Conservation (phyloP, 352 stramenopile genomes). For the Pythium sukuiense region DNA sequence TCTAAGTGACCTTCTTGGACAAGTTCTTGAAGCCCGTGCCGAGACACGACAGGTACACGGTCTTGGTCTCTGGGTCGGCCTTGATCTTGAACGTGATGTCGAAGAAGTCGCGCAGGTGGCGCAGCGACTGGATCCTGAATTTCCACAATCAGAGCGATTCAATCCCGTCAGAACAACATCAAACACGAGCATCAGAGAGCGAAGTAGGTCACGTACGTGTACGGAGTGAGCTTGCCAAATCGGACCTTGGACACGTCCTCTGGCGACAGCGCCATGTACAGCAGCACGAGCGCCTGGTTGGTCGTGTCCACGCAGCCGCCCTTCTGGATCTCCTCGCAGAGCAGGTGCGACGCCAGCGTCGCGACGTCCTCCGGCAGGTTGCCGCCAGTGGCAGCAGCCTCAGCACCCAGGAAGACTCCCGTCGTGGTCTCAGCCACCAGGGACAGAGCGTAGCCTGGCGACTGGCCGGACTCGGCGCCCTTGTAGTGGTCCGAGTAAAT, state of each 20-base stretch:
- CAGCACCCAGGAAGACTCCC: conserved; percentile 92
- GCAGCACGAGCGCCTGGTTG: conserved; percentile 94
- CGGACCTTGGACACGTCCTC: conserved; percentile 97
- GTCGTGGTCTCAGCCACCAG: conserved; percentile 98
- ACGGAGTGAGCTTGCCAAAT: conserved; percentile 86
- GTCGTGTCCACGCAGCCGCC: conserved; percentile 94
- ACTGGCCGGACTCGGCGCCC: conserved; percentile 84
- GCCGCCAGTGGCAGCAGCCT: conserved; percentile 85
- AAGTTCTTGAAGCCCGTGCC: conserved; percentile 96
- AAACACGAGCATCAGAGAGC: background rate
- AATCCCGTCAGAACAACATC: conserved; percentile 1
- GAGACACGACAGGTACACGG: conserved; percentile 93
- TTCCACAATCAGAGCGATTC: background rate
- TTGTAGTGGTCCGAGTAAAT: conserved; percentile 99
- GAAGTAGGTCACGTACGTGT: conserved; percentile 51
- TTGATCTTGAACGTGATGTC: conserved; percentile 95
- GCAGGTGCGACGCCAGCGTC: conserved; percentile 87
- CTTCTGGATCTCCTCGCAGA: conserved; percentile 97
- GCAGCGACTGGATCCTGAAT: conserved; percentile 83
- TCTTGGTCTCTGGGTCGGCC: conserved; percentile 84
- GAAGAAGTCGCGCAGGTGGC: conserved; percentile 92
- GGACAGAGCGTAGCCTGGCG: conserved; percentile 91
- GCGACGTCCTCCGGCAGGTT: conserved; percentile 97
- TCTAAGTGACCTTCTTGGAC: conserved; percentile 93
- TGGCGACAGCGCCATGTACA: conserved; percentile 97